Conservation (phyloP, 2,329 filamentous ascomycete species). For the Aspergillus sp. region DNA sequence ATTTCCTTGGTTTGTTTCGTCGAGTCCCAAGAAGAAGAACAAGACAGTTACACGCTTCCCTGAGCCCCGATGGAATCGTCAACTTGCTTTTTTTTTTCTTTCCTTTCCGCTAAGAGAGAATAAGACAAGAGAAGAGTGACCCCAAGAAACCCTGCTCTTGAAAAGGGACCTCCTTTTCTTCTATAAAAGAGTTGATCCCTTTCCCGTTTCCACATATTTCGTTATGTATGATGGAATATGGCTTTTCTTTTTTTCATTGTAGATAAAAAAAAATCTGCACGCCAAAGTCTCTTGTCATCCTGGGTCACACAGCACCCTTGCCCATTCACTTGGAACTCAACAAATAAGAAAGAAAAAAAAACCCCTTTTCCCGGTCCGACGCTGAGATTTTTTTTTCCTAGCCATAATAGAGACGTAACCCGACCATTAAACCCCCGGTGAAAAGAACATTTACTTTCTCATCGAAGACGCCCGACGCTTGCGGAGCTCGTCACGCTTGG, state of each 20-base stretch:
- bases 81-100: background rate
- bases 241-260: slow-evolving; percentile 19
- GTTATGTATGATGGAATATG: slow-evolving; percentile 15
- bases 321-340: slow-evolving; percentile 4
- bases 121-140: background rate
- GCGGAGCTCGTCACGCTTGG: slow-evolving; percentile 86
- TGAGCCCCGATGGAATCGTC: background rate
- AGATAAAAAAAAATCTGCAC: slow-evolving; percentile 12
- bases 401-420: slow-evolving; percentile 37
- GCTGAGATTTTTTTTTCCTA: slow-evolving; percentile 23
- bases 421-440: slow-evolving; percentile 35
- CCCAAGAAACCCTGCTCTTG: background rate
- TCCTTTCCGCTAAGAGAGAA: too few relatives aligned
- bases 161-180: slow-evolving; percentile 6
- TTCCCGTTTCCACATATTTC: slow-evolving; percentile 16
- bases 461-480: slow-evolving; percentile 97
- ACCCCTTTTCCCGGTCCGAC: slow-evolving; percentile 14
- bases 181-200: slow-evolving; percentile 16
- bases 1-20: background rate
- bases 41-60: background rate
- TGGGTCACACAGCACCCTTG: slow-evolving; percentile 5
- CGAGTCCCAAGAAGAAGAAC: background rate
- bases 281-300: slow-evolving; percentile 8
- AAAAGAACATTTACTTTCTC: slow-evolving; percentile 67
- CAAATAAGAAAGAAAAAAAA: slow-evolving; percentile 9